Base-by-base conservation (phyloP, 2,329 filamentous ascomycete species). In the Stenocarpella maydis region DNA sequence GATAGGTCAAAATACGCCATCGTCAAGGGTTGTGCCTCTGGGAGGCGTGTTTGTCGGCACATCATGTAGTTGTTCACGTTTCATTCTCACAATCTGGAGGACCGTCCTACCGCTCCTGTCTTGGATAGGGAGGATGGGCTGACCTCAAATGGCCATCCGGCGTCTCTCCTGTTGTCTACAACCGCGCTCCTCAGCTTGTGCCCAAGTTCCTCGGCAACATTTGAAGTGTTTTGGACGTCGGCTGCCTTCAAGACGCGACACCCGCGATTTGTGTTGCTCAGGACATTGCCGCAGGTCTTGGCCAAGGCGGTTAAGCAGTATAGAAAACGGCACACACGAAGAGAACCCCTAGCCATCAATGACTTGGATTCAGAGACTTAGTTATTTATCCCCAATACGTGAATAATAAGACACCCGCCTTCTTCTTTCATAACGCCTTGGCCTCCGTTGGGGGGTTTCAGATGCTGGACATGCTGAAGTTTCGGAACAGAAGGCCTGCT, bases 341-440 rank as follows among this genome's bases (percentile, higher is more conserved):
- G 43, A 39, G 37, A n/a, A 69, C 26, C 26, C 43, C 4, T 9
- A 61, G 43, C 24, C 58, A 26, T 45, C 10, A 17, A 41, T 54
- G 26, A 31, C 53, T 50, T 65, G 34, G 26, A 39, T 43, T 47
- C 47, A 31, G 45, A 71, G 28, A 53, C 60, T 64, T 53, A 55
- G 69, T 67, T 68, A 68, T 64, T 39, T 67, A 60, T 69, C 67
- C 43, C 37, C 47, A 41, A 47, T 45, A 66, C 53, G 50, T 31
- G 34, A 45, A 45, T n/a, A 52, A 21, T 19, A 53, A 50, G 37
- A 55, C 54, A 19, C 63, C 64, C 37, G 34, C 70, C 64, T 52
- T 47, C 49, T 45, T 65, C 60, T 65, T 60, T 49, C 28, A 21
- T 60, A 71, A 71, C 70, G 70, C 70, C 70, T 19, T 71, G 55